Evolutionary conservation across 139 green algal species (phyloP).

Genomic region (Tetratostichococcus sp.): DNA sequence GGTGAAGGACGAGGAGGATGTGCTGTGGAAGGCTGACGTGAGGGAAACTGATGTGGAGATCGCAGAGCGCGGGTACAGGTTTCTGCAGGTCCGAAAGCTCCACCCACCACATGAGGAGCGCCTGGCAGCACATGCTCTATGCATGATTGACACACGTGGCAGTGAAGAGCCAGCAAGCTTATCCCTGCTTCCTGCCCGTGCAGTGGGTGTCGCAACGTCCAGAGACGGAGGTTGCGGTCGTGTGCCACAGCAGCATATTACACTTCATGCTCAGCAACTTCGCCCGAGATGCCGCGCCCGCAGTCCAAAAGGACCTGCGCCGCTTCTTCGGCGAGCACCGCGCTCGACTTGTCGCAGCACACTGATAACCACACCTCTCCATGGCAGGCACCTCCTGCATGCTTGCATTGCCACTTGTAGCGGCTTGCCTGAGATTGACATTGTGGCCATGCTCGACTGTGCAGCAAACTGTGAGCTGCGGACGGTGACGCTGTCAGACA

Average conservation of each 20-base stretch:
- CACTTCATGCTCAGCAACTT: slow-evolving; percentile 35
- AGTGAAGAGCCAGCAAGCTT: neutral
- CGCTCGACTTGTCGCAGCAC: neutral
- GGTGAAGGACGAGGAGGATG: slow-evolving; percentile 39
- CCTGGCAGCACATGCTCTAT: too few relatives aligned
- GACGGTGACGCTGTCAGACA: slow-evolving; percentile 26
- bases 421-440: too few relatives aligned
- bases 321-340: slow-evolving; percentile 10
- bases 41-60: slow-evolving; percentile 43
- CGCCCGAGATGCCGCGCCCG: neutral
- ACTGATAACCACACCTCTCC: too few relatives aligned
- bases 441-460: too few relatives aligned
- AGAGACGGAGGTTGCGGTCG: slow-evolving; percentile 41
- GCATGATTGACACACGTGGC: too few relatives aligned
- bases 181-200: neutral
- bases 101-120: too few relatives aligned
- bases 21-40: slow-evolving; percentile 29
- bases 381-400: too few relatives aligned
- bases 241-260: slow-evolving; percentile 44
- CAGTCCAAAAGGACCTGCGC: slow-evolving; percentile 23
- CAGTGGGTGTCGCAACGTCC: slow-evolving; percentile 16
- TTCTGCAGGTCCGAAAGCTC: slow-evolving; percentile 24
- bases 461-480: slow-evolving; percentile 43
- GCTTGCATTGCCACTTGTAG: too few relatives aligned
- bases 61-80: neutral